These are phyloP conservation scores for Typha latifolia DNA, from an alignment of 176 grass and related monocot genomes.

Conservation along the genomic window DNA sequence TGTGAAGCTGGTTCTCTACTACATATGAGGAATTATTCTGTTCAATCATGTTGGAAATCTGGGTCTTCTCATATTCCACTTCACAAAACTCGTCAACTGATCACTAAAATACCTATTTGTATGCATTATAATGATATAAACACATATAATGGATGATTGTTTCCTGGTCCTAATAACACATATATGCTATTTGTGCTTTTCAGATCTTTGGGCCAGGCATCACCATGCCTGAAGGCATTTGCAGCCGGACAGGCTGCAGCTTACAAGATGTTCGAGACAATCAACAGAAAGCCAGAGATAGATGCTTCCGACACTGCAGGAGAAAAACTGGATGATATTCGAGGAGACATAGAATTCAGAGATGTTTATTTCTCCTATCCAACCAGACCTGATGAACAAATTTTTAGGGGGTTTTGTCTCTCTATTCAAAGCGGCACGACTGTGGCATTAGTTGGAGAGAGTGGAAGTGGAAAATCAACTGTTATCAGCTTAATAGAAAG, in stretches of 20 bases:
- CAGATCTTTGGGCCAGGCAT: slow-evolving; percentile 78
- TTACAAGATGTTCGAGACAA: slow-evolving; percentile 89
- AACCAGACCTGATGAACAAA: slow-evolving; percentile 59
- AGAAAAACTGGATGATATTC: slow-evolving; percentile 60
- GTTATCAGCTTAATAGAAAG: slow-evolving; percentile 77
- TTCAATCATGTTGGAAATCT: background rate
- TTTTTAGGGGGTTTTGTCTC: slow-evolving; percentile 71
- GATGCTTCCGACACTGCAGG: slow-evolving; percentile 48
- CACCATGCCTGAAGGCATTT: slow-evolving; percentile 85
- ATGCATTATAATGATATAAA: background rate
- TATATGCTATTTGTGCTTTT: slow-evolving; percentile 12
- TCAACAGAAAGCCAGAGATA: slow-evolving; percentile 76
- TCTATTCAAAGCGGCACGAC: slow-evolving; percentile 49
- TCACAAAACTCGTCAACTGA: background rate
- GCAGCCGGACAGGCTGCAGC: slow-evolving; percentile 74
- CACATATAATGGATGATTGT: background rate
- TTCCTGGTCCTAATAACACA: background rate
- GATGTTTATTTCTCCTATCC: slow-evolving; percentile 81
- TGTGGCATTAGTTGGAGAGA: slow-evolving; percentile 73
- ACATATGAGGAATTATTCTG: too few species aligned
- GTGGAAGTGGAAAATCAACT: slow-evolving; percentile 79
- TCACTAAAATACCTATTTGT: background rate
- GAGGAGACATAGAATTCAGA: slow-evolving; percentile 67
- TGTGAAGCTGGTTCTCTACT: too few species aligned
- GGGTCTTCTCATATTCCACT: background rate